Base-by-base conservation (phyloP, 768 basidiomycete species). In the Podaxis pistillaris region DNA sequence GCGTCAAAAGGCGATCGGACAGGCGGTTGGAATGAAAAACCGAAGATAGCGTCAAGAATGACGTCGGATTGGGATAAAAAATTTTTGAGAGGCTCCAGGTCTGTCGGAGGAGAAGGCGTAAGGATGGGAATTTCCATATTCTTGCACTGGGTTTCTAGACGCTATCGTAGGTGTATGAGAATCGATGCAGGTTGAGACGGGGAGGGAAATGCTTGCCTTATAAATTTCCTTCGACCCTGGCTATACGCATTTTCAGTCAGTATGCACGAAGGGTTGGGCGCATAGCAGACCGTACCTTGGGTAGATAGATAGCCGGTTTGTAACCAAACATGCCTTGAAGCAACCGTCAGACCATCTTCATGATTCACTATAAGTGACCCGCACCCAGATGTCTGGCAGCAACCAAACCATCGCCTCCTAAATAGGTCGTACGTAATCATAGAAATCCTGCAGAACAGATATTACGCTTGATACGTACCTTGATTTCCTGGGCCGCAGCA, bases 401-500 rank as follows among this genome's bases (percentile, higher is more conserved):
- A 26, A 98, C 96, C 0, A 99, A 79, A 3, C 97, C 97, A 75
- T 99, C 97, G 12, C 97, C 97, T 1, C 94, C 91, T 77, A 60
- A 12, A 61, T 26, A 26, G 19, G 5, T 19, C 9, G 2, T 11
- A 49, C 19, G 33, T 33, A 33, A 33, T 24, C 22, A 15, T 11
- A 8, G 36, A 38, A 30, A 12, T 22, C 7, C 17, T 9, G 41
- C 15, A 3, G n/a, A 13, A n/a, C 13, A 37, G n/a, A n/a, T 7
- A n/a, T 19, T n/a, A 24, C 38, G 26, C 19, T 56, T 4, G 50
- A 19, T 26, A 53, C 59, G 19, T 62, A 75, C 86, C 94, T 79
- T 98, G 96, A 70, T 98, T 98, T 46, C 97, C 97, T 6, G 97
- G 96, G 17, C 97, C 97, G 71, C 96, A 98, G 69, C 93, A 94